Percentiles rank a stretch among this genome's conserved stretches.
phyloP scores from a whole-genome alignment of 2,329 filamentous ascomycete genomes.

The Epichloe festucae region DNA sequence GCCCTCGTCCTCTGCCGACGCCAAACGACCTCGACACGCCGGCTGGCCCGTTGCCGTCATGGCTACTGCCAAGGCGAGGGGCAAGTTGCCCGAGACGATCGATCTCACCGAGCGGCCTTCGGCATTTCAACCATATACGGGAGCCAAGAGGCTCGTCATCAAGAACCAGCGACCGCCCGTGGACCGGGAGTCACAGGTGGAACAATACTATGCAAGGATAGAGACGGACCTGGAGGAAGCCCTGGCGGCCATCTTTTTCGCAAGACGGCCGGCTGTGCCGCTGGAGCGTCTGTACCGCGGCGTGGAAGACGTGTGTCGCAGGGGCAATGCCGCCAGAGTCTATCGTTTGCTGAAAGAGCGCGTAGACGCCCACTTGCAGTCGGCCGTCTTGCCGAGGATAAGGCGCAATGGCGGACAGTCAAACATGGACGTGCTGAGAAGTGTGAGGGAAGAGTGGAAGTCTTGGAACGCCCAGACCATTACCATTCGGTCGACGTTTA shows the following conservation, averaged over 20 bases:
- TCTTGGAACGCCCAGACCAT: slow-evolving; percentile 62
- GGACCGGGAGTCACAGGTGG: slow-evolving; percentile 46
- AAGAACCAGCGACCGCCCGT: slow-evolving; percentile 68
- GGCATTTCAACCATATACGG: slow-evolving; percentile 58
- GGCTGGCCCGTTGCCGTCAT: slow-evolving; percentile 14
- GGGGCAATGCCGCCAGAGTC: slow-evolving; percentile 56
- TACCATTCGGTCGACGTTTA: slow-evolving; percentile 77
- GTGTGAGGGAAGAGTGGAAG: slow-evolving; percentile 49
- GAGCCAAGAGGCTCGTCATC: slow-evolving; percentile 78
- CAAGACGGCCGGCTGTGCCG: slow-evolving; percentile 51
- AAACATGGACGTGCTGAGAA: slow-evolving; percentile 50
- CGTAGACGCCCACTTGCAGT: slow-evolving; percentile 56
- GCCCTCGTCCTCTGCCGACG: slow-evolving; percentile 11
- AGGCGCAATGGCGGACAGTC: slow-evolving; percentile 35
- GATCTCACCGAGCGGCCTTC: slow-evolving; percentile 22
- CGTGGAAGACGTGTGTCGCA: slow-evolving; percentile 82
- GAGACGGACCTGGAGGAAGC: slow-evolving; percentile 64
- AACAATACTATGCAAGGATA: slow-evolving; percentile 65
- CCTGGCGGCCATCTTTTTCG: slow-evolving; percentile 58
- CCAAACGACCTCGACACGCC: slow-evolving; percentile 21
- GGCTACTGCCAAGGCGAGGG: slow-evolving; percentile 24
- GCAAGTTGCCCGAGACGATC: slow-evolving; percentile 26
- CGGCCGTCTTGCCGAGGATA: slow-evolving; percentile 42
- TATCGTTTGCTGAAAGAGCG: slow-evolving; percentile 51
- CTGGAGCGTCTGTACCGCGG: slow-evolving; percentile 81